Percentiles rank a stretch among this genome's conserved stretches.
Conservation (phyloP, 2,329 filamentous ascomycete species). For the Cladophialophora chaetospira region DNA sequence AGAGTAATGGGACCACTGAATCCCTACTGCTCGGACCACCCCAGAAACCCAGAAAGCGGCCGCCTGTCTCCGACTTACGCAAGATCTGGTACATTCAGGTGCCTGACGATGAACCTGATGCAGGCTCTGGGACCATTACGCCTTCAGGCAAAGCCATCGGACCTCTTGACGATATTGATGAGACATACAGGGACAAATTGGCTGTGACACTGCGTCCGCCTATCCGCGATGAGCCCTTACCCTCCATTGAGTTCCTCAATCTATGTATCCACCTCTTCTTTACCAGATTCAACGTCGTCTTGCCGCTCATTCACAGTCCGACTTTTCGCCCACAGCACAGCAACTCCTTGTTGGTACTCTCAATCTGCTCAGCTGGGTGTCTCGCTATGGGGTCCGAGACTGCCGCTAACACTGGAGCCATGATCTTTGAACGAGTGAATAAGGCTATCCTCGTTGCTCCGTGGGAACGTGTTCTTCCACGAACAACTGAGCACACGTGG, state of each 20-base stretch:
- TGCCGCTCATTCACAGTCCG: slow-evolving; percentile 34
- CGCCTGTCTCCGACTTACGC: slow-evolving; percentile 13
- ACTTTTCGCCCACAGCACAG: slow-evolving; percentile 32
- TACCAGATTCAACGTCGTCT: slow-evolving; percentile 30
- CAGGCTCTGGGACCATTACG: slow-evolving; percentile 7
- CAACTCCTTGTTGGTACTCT: slow-evolving; percentile 33
- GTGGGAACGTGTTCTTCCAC: slow-evolving; percentile 8
- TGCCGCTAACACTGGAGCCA: slow-evolving; percentile 29
- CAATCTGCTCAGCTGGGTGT: slow-evolving; percentile 34
- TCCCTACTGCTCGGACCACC: neutral
- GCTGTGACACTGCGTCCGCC: slow-evolving; percentile 1
- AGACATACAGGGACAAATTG: slow-evolving; percentile 11
- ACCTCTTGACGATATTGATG: slow-evolving; percentile 14
- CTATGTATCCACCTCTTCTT: slow-evolving; percentile 35
- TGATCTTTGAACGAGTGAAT: slow-evolving; percentile 35
- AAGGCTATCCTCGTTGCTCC: slow-evolving; percentile 34
- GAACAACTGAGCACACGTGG: slow-evolving; percentile 4
- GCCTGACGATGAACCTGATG: neutral
- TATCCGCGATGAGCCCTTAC: slow-evolving; percentile 15
- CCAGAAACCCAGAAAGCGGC: neutral
- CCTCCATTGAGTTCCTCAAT: slow-evolving; percentile 23
- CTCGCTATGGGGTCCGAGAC: slow-evolving; percentile 32
- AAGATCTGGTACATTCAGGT: slow-evolving; percentile 14
- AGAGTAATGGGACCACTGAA: neutral
- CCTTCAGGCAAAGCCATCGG: neutral